A percentile compares a stretch with the other conserved stretches of the same genome.
These are phyloP conservation scores for Carex scoparia DNA, from an alignment of 176 grass and related monocot species.

Conservation along the genomic window DNA sequence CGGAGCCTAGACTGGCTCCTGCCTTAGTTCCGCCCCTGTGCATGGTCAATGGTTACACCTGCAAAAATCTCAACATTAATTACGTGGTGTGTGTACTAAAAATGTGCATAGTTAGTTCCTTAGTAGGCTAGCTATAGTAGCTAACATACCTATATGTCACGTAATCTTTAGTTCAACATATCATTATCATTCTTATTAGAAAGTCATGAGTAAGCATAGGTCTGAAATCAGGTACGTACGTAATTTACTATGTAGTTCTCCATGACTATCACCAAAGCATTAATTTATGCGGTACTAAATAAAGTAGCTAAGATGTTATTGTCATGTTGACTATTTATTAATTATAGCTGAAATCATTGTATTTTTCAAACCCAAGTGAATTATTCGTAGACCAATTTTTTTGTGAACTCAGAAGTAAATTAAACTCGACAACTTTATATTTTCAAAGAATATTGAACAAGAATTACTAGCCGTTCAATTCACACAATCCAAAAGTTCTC, in stretches of 20 bases:
- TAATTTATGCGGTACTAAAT: background rate
- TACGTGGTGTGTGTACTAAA: too few relatives aligned
- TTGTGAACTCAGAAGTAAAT: background rate
- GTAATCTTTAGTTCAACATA: too few relatives aligned
- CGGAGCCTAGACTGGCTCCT: too few relatives aligned
- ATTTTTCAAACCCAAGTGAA: background rate
- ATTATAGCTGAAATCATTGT: background rate
- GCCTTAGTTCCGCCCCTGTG: too few relatives aligned
- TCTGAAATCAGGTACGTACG: background rate
- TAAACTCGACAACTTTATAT: too few relatives aligned
- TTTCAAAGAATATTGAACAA: too few relatives aligned
- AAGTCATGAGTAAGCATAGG: background rate
- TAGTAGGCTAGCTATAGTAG: background rate
- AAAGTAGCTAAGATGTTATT: background rate
- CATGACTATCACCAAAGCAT: background rate
- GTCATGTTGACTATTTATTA: background rate
- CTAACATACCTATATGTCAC: background rate
- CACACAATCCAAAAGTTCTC: background rate
- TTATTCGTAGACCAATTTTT: background rate
- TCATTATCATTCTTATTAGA: background rate
- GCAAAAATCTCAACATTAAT: too few relatives aligned
- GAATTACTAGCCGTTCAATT: background rate
- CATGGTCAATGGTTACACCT: too few relatives aligned
- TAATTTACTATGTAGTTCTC: background rate
- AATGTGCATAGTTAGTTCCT: too few relatives aligned